Base-by-base conservation (phyloP, 1,284 basidiomycete species). In the Moesziomyces parantarcticus region DNA sequence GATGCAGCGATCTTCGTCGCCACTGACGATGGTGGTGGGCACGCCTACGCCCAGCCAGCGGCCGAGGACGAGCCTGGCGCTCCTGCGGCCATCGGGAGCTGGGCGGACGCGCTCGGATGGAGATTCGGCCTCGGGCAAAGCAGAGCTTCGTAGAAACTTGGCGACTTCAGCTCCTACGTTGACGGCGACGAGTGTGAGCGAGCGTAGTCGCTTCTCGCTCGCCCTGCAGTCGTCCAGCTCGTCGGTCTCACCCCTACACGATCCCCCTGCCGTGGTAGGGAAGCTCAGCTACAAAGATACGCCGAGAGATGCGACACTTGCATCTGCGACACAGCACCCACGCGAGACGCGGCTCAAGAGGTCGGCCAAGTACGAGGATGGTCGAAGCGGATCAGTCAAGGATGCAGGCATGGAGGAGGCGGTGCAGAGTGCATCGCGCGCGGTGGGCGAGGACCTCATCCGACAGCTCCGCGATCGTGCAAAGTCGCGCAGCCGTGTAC, bases 211-310 rank as follows among this genome's bases (percentile, higher is more conserved):
- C n/a, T 65, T 65, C 6, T 65, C 62, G 14, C 48, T 58, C 8
- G 62, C 62, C 1, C 25, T 65, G 36, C 47, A 54, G 6, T 65
- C 62, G 11, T 58, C 62, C 6, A 65, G 25, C n/a, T 58, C 62
- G 29, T 58, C 56, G 18, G 20, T 54, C 25, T 64, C 56, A 16
- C 40, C 50, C 10, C 34, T 22, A 16, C 47, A 57, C 25, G 45
- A 40, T 4, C 49, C 60, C n/a, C 9, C 50, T 25, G 0, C 16
- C n/a, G 23, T n/a, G 13, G 10, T 18, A 6, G 39, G 18, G 34
- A 32, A 26, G 34, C 13, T 36, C 21, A 7, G 18, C 18, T 1
- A 16, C 1, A 22, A 16, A 25, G 4, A 39, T 10, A 21, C 34
- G 22, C 34, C 26, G 26, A 20, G 29, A 18, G 55, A 50, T 21